A percentile compares a stretch with the other conserved stretches of the same genome.
phyloP scores from a whole-genome alignment of 306 rosid genomes.

The Lagenaria siceraria region DNA sequence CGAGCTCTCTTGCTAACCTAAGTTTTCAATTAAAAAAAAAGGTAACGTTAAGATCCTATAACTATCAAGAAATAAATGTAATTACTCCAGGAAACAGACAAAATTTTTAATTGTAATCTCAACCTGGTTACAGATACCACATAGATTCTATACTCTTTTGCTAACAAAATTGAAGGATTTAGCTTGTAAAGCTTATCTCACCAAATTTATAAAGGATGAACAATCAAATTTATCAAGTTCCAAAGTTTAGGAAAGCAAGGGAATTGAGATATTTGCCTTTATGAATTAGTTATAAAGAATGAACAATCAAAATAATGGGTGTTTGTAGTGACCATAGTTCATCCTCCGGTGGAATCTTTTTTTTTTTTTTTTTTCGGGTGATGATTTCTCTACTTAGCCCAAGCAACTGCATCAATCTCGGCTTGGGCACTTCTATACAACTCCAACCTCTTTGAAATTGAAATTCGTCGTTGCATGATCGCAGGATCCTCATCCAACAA shows the following conservation, averaged over 20 bases:
- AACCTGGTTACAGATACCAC: background rate
- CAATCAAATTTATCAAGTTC: background rate
- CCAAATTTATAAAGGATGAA: no score
- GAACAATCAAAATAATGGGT: background rate
- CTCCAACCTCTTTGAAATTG: conserved; percentile 24
- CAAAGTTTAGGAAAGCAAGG: background rate
- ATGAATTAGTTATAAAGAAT: background rate
- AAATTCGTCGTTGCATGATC: conserved; percentile 29
- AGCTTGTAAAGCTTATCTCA: background rate
- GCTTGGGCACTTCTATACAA: conserved; percentile 28
- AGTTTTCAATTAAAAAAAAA: no score
- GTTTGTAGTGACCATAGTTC: background rate
- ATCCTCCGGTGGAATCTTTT: background rate
- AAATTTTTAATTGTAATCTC: background rate
- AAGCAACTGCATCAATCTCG: conserved; percentile 24
- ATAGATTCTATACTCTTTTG: background rate
- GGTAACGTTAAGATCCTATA: no score
- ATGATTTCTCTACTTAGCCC: background rate
- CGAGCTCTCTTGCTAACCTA: no score
- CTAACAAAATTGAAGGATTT: background rate
- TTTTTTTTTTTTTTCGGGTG: background rate
- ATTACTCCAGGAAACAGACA: no score
- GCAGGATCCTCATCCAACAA: conserved; percentile 32
- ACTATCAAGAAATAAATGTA: no score
- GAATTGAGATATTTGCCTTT: background rate